A percentile compares a stretch with the other conserved stretches of the same genome.
Conservation (phyloP, 139 green algal species). For the Ettlia oleoabundans region DNA sequence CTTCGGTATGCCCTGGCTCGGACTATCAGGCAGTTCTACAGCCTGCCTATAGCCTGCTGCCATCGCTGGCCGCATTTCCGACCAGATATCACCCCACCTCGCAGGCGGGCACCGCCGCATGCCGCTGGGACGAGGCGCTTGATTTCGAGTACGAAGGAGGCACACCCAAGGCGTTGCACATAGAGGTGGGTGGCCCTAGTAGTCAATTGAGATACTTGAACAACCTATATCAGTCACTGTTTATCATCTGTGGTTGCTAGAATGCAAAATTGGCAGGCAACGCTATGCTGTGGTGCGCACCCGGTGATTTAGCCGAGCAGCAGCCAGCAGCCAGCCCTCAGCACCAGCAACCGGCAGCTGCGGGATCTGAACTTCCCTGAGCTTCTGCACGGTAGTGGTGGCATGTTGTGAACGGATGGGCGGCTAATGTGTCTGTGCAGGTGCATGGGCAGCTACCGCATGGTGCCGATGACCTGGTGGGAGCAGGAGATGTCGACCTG, state of each 20-base stretch:
- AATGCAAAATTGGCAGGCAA: neutral
- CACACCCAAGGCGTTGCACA: neutral
- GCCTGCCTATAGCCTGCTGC: neutral
- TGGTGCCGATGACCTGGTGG: constrained; percentile 20
- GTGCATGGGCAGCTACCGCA: constrained; percentile 19
- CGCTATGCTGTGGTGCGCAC: neutral
- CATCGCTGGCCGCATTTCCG: too few species aligned
- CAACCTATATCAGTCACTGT: too few species aligned
- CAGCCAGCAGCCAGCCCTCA: too few species aligned
- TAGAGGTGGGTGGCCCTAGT: neutral
- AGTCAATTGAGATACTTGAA: neutral
- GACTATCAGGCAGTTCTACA: neutral
- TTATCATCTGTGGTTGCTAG: neutral
- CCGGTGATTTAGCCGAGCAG: too few species aligned
- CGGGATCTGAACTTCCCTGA: too few species aligned
- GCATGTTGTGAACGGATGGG: too few species aligned
- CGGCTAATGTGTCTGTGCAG: neutral
- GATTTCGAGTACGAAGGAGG: constrained; percentile 14
- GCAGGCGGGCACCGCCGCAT: neutral
- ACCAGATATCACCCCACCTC: neutral
- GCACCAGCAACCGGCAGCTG: too few species aligned
- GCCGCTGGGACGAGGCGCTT: constrained; percentile 4
- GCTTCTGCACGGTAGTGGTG: too few species aligned
- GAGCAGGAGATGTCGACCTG: neutral
- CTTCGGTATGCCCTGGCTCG: too few species aligned